A percentile compares a stretch with the other conserved stretches of the same genome.
Conservation (phyloP, 768 basidiomycete species). For the Panaeolus papilionaceus region DNA sequence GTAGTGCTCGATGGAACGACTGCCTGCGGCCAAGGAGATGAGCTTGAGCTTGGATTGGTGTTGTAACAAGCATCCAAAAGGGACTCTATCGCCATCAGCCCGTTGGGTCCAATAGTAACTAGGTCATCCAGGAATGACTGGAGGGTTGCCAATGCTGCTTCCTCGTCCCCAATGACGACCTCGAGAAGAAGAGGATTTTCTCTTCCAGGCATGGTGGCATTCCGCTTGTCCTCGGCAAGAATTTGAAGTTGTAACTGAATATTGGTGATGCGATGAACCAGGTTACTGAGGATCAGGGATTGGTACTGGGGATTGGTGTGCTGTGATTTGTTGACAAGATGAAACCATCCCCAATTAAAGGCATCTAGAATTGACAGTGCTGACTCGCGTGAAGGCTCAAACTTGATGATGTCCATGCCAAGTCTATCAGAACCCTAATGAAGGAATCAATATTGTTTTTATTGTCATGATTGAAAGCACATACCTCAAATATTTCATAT, state of each 20-base stretch:
- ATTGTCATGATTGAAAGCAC: not conserved
- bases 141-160: not conserved
- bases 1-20: too few species aligned
- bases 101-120: too few species aligned
- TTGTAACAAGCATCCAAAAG: too few species aligned
- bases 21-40: too few species aligned
- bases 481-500: too few species aligned
- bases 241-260: not conserved
- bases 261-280: not conserved
- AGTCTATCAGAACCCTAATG: not conserved
- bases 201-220: not conserved
- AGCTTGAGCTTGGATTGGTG: too few species aligned
- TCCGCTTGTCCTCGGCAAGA: not conserved
- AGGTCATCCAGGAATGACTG: not conserved
- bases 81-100: too few species aligned
- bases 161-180: not conserved
- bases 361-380: not conserved
- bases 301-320: not conserved
- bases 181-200: not conserved
- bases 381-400: not conserved
- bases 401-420: not conserved
- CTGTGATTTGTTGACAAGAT: not conserved
- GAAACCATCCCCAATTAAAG: too few species aligned
- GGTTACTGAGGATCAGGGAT: not conserved
- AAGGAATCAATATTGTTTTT: not conserved